Base-by-base conservation (phyloP, 2,329 filamentous ascomycete genomes). In the Monilinia fructigena region DNA sequence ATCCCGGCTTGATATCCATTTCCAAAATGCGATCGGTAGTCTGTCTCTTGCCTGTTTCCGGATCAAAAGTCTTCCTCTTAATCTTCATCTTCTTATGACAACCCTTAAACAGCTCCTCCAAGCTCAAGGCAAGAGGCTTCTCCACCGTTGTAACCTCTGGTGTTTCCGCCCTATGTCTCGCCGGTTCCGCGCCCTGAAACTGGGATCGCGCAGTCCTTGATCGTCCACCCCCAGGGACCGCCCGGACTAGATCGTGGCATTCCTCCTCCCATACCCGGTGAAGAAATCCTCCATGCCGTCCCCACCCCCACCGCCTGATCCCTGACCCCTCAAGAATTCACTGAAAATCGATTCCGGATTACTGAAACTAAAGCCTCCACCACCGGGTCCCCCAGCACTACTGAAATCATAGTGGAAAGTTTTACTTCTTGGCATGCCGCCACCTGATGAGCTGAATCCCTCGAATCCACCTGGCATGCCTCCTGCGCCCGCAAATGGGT, bases 11-110 rank as follows among this genome's bases (percentile, higher is more conserved):
- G 80, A 99, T 97, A 56, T 93, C 92, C 63, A 98, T 94, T 76
- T 96, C 93, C 40, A 99, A 81, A 23, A 97, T 92, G 75, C 93
- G 91, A 74, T 99, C 95, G 68, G 93, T 91, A 3, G 89, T 90
- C 54, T 86, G 91, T 73, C 93, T 88, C 82, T 96, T 97, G 67
- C 92, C 92, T 0, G 84, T 88, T 26, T 88, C 80, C 50, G 81
- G 83, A 77, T 99, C 95, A 77, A 92, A 98, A 23, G 90, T 93
- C 86, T 98, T 98, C 75, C 94, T 87, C 82, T 97, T 97, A 71
- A 98, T 96, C 81, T 95, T 96, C 85, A 99, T 92, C 84, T 96
- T 97, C 86, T 99, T 99, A 59, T 90, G 92, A 47, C 88, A 87
- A 52, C 95, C 95, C 35, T 85, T 88, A 81, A 87, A 98, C 69